phyloP scores from a whole-genome alignment of 2,329 filamentous ascomycete species.

The Alternaria tenuissima region DNA sequence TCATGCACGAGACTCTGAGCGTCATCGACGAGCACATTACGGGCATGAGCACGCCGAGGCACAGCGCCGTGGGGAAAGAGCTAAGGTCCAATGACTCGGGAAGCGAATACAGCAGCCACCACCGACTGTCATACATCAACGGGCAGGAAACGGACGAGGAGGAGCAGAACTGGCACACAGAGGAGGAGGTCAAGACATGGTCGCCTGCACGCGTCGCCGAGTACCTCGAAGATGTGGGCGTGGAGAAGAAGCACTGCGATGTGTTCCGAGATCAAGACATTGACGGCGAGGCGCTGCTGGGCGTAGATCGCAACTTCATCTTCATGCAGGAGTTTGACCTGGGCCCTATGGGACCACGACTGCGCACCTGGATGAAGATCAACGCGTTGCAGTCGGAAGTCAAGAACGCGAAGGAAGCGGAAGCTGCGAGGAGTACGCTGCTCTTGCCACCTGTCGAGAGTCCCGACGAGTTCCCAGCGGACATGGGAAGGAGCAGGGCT shows the following conservation, averaged over 20 bases:
- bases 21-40: conserved; percentile 98
- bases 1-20: conserved; percentile 92
- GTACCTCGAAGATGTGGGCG: conserved; percentile 83
- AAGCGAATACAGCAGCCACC: conserved; percentile 87
- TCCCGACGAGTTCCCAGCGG: conserved; percentile 42
- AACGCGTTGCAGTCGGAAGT: conserved; percentile 90
- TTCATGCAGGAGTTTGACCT: conserved; percentile 96
- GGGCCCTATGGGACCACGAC: conserved; percentile 84
- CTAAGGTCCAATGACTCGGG: conserved; percentile 75
- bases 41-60: conserved; percentile 73
- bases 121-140: conserved; percentile 87
- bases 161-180: conserved; percentile 73
- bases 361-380: conserved; percentile 98
- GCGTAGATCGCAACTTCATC: conserved; percentile 93
- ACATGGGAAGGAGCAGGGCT: conserved; percentile 56
- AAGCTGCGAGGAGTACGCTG: conserved; percentile 44
- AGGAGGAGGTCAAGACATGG: conserved; percentile 81
- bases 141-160: conserved; percentile 96
- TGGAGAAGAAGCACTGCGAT: conserved; percentile 89
- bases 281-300: conserved; percentile 87
- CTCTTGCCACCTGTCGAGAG: conserved; percentile 45
- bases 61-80: conserved; percentile 61
- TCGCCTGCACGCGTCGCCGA: conserved; percentile 83
- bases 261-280: conserved; percentile 97
- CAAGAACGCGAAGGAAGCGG: conserved; percentile 60